Base-by-base conservation (phyloP, 2,329 filamentous ascomycete genomes). In the Exophiala mesophila region DNA sequence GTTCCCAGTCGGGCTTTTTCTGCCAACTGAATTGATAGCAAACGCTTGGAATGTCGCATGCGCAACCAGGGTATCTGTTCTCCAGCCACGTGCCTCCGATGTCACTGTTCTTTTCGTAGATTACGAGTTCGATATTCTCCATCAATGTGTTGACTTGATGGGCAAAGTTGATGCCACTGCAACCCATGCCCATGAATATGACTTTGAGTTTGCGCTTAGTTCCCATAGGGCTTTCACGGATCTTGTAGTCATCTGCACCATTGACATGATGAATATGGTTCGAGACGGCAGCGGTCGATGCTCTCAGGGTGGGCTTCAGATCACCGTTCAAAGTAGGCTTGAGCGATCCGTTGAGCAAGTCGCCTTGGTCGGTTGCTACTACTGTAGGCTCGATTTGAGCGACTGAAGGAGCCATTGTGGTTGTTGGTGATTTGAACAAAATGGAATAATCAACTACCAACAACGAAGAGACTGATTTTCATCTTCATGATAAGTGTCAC, bases 1-100 rank as follows among this genome's bases (percentile, higher is more conserved):
- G 28, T 4, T 40, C 50, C 44, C 53, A 57, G 23, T 56, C 35
- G 4, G 53, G 44, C 19, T 57, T 59, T 16, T 13, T 55, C 44
- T 70, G 69, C 55, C 57, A 63, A 9, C 55, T 55, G 51, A 56
- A 59, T 41, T 69, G 56, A 43, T 63, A 63, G 16, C 52, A 54
- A 15, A 55, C 47, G 4, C 48, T 50, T 2, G 57, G 54, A 15
- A 59, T 57, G 34, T 65, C 62, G 35, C 59, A 63, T 20, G 52
- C 54, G 44, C 59, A 61, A 4, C 61, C 59, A 4, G 57, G 57
- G 42, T 60, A 62, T n/a, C 47, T 36, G 41, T 62, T 61, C 41
- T 56, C 54, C 4, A 50, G 47, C 59, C 58, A 62, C 4, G 59
- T 59, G 2, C 59, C 59, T 5, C 59, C 59, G 8, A 62, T 29